phyloP scores from a whole-genome alignment of 371 early-diverging fungal genomes.

The Circinella umbellata region DNA sequence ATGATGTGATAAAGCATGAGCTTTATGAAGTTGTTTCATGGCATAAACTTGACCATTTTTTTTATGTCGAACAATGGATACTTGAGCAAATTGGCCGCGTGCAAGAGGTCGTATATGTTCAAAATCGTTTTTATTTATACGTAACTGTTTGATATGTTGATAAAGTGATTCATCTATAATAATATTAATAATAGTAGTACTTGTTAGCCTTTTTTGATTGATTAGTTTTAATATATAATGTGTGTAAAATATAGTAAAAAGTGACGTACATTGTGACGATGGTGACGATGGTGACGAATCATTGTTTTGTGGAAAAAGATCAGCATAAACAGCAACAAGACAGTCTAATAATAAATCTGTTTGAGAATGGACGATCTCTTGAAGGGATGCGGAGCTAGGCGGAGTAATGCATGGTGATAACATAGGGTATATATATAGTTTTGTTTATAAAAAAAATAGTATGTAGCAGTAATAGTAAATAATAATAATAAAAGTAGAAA shows the following conservation, averaged over 20 bases:
- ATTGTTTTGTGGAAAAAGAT: slow-evolving; percentile 4
- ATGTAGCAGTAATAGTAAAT: not conserved
- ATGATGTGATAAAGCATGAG: slow-evolving; percentile 79
- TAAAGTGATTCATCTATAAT: slow-evolving; percentile 67
- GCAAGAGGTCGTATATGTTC: slow-evolving; percentile 86
- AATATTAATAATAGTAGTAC: not conserved
- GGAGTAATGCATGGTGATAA: slow-evolving; percentile 14
- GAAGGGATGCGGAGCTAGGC: slow-evolving; percentile 13
- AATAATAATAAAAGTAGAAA: not conserved
- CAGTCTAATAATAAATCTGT: slow-evolving; percentile 23
- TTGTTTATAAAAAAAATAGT: not conserved
- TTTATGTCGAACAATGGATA: slow-evolving; percentile 48
- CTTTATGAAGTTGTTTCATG: slow-evolving; percentile 94
- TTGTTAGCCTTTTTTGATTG: too few species aligned
- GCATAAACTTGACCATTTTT: slow-evolving; percentile 66
- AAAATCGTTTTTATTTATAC: slow-evolving; percentile 86
- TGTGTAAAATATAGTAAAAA: not conserved
- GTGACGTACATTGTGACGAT: slow-evolving; percentile 18
- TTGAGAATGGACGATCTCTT: slow-evolving; percentile 10
- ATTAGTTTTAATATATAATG: not conserved
- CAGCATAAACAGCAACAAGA: slow-evolving; percentile 23
- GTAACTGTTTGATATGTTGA: slow-evolving; percentile 55
- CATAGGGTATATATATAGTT: not conserved
- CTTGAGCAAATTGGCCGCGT: slow-evolving; percentile 92
- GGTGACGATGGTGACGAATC: slow-evolving; percentile 1